Conservation (phyloP, 768 basidiomycete genomes). For the Naganishia vaughanmartiniae region DNA sequence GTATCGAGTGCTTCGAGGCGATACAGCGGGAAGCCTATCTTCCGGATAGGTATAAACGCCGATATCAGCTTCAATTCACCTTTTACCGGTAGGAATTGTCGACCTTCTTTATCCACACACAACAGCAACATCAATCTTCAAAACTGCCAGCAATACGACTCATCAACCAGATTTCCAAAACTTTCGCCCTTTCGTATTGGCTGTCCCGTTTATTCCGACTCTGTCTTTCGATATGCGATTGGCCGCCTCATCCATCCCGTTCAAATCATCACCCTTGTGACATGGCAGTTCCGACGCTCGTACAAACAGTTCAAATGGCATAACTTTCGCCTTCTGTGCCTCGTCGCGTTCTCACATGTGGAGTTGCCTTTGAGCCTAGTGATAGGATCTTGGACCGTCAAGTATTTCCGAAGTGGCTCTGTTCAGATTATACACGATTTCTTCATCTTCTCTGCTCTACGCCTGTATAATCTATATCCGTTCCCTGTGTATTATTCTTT, state of each 20-base stretch:
- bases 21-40: constrained; percentile 37
- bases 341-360: constrained; percentile 16
- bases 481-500: background rate
- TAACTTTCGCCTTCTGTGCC: constrained; percentile 1
- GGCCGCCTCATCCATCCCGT: constrained; percentile 55
- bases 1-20: constrained; percentile 8
- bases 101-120: constrained; percentile 27
- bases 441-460: background rate
- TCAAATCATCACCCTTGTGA: constrained; percentile 29
- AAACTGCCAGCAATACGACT: constrained; percentile 14
- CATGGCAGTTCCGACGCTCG: constrained; percentile 1
- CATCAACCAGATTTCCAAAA: constrained; percentile 14
- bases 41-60: constrained; percentile 46
- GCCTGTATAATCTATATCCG: background rate
- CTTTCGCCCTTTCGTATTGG: constrained; percentile 16
- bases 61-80: constrained; percentile 31
- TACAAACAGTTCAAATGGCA: constrained; percentile 1
- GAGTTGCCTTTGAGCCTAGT: constrained; percentile 45
- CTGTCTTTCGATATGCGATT: constrained; percentile 24
- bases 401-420: constrained; percentile 8
- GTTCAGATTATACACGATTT: constrained; percentile 12
- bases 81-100: constrained; percentile 27
- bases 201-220: background rate
- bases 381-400: constrained; percentile 51
- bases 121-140: constrained; percentile 21